Evolutionary conservation across 2,329 filamentous ascomycete species (phyloP), one percentile per base, ranked within the genome.

Genomic region (Huntiella decipiens): DNA sequence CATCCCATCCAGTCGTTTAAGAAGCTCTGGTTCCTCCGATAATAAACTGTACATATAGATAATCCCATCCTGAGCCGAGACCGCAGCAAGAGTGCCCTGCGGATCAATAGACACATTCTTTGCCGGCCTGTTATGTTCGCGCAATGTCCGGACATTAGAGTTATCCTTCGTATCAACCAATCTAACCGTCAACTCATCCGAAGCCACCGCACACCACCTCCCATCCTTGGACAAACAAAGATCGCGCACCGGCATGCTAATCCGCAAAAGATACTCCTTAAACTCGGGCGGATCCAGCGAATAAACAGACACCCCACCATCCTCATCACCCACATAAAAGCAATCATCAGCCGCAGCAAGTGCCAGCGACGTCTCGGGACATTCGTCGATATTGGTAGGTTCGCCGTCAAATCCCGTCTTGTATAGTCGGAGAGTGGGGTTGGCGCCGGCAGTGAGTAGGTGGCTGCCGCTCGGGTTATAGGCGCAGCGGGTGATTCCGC

Each of bases 271-370:
- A 53, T 92, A 81, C 50, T 79, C 78, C 51, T 93, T 83, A 62
- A 92, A 84, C 22, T 67, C 61, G 55, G 79, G 78, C 12, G 48
- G 48, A 47, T 74, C 69, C 43, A 95, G 70, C n/a, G 82, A 82
- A 66, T 92, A 98, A 55, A 86, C 76, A 66, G 82, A 93, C 56
- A 98, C 85, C n/a, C 82, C 91, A 56, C 92, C 91, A 63, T 96
- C 87, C 61, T 98, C 88, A 15, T 84, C 83, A 22, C 86, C 91
- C 51, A 85, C 77, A 38, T 96, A 75, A 58, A 95, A 93, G 60
- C 82, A 86, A 50, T 81, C 75, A 57, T 88, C 73, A 33, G 76
- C 74, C 15, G 85, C 77, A 28, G 77, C 81, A 16, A 96, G 74
- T 31, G 80, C 77, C 15, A 82, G 70, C 57, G 94, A 93, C 52